phyloP scores from a whole-genome alignment of 176 grass and related monocot species.

The Triticum aestivum region DNA sequence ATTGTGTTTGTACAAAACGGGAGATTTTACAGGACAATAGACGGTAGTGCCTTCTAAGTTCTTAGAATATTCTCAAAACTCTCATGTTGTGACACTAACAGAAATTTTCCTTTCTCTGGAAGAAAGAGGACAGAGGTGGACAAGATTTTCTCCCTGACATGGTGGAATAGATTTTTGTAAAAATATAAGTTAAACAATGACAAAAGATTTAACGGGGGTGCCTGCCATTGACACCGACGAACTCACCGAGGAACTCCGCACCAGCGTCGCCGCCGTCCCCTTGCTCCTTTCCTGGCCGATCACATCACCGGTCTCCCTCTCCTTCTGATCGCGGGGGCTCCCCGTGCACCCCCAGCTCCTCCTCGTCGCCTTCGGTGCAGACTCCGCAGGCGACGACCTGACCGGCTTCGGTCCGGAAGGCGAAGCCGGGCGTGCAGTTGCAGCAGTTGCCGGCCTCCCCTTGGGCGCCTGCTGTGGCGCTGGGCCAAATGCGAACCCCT shows the following conservation, averaged over 20 bases:
- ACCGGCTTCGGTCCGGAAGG: background rate
- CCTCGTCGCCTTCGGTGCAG: constrained; percentile 1
- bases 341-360: constrained; percentile 30
- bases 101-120: background rate
- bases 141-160: background rate
- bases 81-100: background rate
- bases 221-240: background rate
- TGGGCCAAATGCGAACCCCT: background rate
- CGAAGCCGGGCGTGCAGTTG: constrained; percentile 18
- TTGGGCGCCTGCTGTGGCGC: background rate
- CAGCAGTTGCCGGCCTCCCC: constrained; percentile 17
- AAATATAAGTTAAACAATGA: background rate
- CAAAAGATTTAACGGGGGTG: background rate
- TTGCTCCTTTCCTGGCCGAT: background rate
- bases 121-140: background rate
- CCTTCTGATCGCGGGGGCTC: background rate
- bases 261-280: background rate
- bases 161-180: background rate
- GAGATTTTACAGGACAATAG: background rate
- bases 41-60: no score
- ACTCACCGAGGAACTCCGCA: constrained; percentile 41
- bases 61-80: background rate
- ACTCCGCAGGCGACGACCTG: background rate
- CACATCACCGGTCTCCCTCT: background rate
- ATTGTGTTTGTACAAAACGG: background rate